phyloP scores from a whole-genome alignment of 1,139 yeast genomes.

The Pichia sp. region DNA sequence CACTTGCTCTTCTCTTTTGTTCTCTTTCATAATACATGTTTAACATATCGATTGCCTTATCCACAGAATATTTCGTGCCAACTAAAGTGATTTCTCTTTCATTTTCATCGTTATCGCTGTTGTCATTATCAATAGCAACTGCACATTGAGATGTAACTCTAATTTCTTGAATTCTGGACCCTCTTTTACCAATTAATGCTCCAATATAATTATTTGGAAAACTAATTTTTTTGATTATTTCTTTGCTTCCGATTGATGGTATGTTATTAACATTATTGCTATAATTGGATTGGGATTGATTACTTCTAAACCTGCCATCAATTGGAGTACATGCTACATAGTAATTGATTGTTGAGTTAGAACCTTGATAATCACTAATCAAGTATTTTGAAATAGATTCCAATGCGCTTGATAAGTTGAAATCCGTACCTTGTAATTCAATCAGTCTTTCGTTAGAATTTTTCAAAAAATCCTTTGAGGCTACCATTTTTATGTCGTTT shows the following conservation, averaged over 20 bases:
- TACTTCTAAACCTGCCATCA: conserved; percentile 2
- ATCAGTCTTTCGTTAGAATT: conserved; percentile 83
- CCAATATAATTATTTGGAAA: conserved; percentile 87
- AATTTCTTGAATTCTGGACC: conserved; percentile 74
- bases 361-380: conserved; percentile 58
- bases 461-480: conserved; percentile 77
- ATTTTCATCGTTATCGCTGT: conserved; percentile 54
- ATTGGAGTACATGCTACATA: conserved; percentile 48
- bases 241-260: conserved; percentile 16
- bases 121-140: conserved; percentile 55
- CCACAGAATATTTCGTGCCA: conserved; percentile 59
- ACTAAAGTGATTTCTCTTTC: conserved; percentile 65
- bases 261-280: conserved; percentile 1
- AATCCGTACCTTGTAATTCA: conserved; percentile 78
- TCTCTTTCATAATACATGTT: conserved; percentile 74
- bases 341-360: conserved; percentile 53
- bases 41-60: conserved; percentile 60
- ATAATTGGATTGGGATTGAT: background rate
- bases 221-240: conserved; percentile 35
- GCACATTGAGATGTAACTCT: conserved; percentile 74
- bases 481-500: conserved; percentile 73
- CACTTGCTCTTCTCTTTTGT: conserved; percentile 48
- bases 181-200: conserved; percentile 82
- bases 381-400: conserved; percentile 64
- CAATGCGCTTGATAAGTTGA: conserved; percentile 50